Base-by-base conservation (phyloP, 169 alveolate genomes). In the Plasmodium malariae region DNA sequence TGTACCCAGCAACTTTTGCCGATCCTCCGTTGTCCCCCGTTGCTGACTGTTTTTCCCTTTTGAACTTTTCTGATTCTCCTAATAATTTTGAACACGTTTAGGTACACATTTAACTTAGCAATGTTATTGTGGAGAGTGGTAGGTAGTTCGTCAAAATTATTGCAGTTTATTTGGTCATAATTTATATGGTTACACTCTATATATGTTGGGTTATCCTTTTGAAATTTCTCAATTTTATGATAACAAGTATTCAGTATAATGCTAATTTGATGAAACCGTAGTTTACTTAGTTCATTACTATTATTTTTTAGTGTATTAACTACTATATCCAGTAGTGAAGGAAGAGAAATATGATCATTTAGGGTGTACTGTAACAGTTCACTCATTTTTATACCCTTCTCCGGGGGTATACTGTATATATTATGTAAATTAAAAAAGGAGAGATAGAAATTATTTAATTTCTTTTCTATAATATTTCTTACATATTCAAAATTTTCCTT, bases 251-350 rank as follows among this genome's bases (percentile, higher is more conserved):
- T 1, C 11, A 74, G 34, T 65, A 51, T 11, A 12, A 54, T 4
- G 21, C 1, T 17, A 28, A 54, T 67, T 51, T 74, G 60, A 12
- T 45, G 63, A 34, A 74, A 74, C 3, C 48, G 21, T 17, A 74
- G 43, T 34, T 49, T 17, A 11, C 17, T n/a, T 0, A 74, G 30
- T 1, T 12, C 40, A 11, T 54, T 14, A 12, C 17, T 6, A 30
- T 74, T 49, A 5, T 24, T 7, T 74, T 40, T 57, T 17, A 74
- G 5, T 74, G 26, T 37, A 74, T 74, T 60, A 24, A 74, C 36
- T 12, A 54, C 3, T 1, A 60, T 36, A n/a, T 74, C 65, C 21
- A 74, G 24, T 45, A 11, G 55, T 11, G 5, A 45, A 1, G 55
- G 14, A 11, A 45, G 14, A 11, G 9, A 12, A 11, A 45, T 1